phyloP scores from a whole-genome alignment of 306 rosid species.

The Abrus precatorius region DNA sequence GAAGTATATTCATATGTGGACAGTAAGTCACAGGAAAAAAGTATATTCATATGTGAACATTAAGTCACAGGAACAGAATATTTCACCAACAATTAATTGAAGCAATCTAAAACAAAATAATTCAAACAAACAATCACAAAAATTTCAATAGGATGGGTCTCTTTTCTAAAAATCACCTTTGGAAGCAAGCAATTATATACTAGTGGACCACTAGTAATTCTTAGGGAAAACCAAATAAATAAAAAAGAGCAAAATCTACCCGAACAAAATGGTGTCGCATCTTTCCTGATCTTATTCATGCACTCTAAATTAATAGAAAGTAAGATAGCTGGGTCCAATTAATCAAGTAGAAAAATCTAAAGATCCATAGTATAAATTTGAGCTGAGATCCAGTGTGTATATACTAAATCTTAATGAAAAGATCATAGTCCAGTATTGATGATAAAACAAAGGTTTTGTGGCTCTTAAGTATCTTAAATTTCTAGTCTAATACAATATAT shows the following conservation, averaged over 20 bases:
- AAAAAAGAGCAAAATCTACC: background rate
- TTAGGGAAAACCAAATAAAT: constrained; percentile 10
- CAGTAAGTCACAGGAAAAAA: background rate
- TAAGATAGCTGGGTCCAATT: constrained; percentile 28
- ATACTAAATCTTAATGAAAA: background rate
- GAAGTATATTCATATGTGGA: background rate
- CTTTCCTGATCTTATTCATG: constrained; percentile 22
- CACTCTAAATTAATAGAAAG: constrained; percentile 35
- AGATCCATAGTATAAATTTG: constrained; percentile 25
- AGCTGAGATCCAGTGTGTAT: constrained; percentile 43
- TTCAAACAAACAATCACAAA: constrained; percentile 7
- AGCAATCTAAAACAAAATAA: constrained; percentile 35
- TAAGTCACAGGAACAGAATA: background rate
- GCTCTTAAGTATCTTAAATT: background rate
- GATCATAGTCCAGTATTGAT: background rate
- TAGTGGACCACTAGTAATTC: background rate
- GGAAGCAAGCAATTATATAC: constrained; percentile 16
- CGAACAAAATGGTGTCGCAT: background rate
- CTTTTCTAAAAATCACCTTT: constrained; percentile 19
- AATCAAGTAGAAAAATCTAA: constrained; percentile 42
- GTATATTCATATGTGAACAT: background rate
- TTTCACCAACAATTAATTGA: constrained; percentile 1
- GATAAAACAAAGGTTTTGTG: constrained; percentile 2
- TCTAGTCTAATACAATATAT: constrained; percentile 19
- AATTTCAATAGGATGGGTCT: constrained; percentile 8